Percentiles rank a stretch among this genome's conserved stretches.
Conservation (phyloP, 345 rosid species). For the Pistacia vera region DNA sequence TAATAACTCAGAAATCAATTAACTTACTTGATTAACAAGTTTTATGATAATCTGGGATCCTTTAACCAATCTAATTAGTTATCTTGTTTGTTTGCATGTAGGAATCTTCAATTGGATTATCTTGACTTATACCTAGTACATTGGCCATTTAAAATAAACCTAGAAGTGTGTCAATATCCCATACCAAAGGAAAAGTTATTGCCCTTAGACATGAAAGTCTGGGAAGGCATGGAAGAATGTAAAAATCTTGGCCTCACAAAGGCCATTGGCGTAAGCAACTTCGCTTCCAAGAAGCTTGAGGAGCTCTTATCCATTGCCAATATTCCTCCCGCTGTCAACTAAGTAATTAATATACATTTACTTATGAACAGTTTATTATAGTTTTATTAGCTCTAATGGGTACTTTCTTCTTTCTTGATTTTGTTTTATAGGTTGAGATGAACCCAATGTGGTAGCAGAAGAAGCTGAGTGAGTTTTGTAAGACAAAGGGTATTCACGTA, state of each 20-base stretch:
- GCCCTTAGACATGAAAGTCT: constrained; percentile 32
- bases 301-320: constrained; percentile 29
- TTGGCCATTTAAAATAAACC: constrained; percentile 31
- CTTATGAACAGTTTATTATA: too few relatives aligned
- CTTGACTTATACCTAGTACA: constrained; percentile 41
- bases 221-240: constrained; percentile 44
- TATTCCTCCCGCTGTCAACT: constrained; percentile 33
- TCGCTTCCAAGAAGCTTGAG: constrained; percentile 23
- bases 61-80: too few relatives aligned
- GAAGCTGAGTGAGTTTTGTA: constrained; percentile 27
- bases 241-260: constrained; percentile 30
- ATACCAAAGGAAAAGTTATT: constrained; percentile 15
- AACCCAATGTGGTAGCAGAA: constrained; percentile 36
- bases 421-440: constrained; percentile 29
- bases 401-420: neutral
- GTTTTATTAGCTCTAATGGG: too few relatives aligned
- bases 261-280: constrained; percentile 30
- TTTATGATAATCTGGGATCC: too few relatives aligned
- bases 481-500: constrained; percentile 24
- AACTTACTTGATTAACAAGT: too few relatives aligned
- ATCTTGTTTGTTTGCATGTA: neutral
- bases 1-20: too few relatives aligned
- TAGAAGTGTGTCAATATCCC: constrained; percentile 17
- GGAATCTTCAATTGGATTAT: constrained; percentile 37
- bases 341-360: neutral